These are phyloP conservation scores for Mucor piriformis DNA, from an alignment of 371 early-diverging fungal genomes.

Conservation along the genomic window DNA sequence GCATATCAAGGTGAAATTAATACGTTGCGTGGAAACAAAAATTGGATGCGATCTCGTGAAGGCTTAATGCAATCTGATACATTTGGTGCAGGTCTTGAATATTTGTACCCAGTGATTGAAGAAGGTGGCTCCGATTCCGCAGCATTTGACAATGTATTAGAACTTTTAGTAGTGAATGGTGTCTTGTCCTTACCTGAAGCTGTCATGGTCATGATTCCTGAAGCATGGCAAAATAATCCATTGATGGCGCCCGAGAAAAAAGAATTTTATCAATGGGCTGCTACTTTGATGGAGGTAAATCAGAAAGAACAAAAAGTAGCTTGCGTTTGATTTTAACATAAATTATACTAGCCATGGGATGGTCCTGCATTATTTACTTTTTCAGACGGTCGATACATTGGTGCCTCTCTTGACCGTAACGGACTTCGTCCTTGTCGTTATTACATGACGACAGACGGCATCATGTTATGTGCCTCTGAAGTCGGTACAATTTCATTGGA, in stretches of 20 bases:
- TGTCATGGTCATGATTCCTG: slow-evolving; percentile 97
- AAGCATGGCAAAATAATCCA: slow-evolving; percentile 94
- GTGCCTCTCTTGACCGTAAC: slow-evolving; percentile 94
- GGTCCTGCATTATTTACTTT: slow-evolving; percentile 97
- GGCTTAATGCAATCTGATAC: slow-evolving; percentile 84
- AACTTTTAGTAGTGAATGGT: slow-evolving; percentile 91
- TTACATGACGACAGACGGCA: slow-evolving; percentile 87
- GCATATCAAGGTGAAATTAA: slow-evolving; percentile 85
- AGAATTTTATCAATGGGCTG: slow-evolving; percentile 96
- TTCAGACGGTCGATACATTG: slow-evolving; percentile 94
- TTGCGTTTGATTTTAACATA: not conserved
- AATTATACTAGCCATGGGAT: slow-evolving; percentile 83
- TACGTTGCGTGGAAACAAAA: slow-evolving; percentile 96
- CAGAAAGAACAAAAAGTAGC: not conserved
- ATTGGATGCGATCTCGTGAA: slow-evolving; percentile 98
- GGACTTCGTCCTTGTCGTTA: slow-evolving; percentile 96
- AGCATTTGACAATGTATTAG: slow-evolving; percentile 96
- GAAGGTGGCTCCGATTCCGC: slow-evolving; percentile 95
- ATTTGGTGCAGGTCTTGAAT: slow-evolving; percentile 79
- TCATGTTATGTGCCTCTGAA: slow-evolving; percentile 98
- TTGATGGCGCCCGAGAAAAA: slow-evolving; percentile 83
- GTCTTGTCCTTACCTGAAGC: slow-evolving; percentile 91
- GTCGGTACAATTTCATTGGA: slow-evolving; percentile 88
- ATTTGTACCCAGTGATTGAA: slow-evolving; percentile 93
- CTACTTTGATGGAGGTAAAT: slow-evolving; percentile 85